Percentiles rank a stretch among this genome's conserved stretches.
These are phyloP conservation scores for Sanghuangporus sanghuang DNA, from an alignment of 1,284 basidiomycete genomes.

Conservation along the genomic window DNA sequence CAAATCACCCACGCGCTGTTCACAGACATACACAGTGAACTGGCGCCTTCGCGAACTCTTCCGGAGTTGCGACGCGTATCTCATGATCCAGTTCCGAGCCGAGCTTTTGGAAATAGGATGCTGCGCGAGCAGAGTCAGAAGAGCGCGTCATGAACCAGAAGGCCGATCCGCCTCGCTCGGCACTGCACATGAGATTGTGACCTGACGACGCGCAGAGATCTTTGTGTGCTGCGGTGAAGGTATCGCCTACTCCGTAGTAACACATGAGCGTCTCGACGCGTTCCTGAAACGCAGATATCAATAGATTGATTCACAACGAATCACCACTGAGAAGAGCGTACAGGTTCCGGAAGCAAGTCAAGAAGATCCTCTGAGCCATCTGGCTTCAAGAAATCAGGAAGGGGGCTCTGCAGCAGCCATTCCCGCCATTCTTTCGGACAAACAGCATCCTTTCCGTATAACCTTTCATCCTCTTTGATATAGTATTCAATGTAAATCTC, in stretches of 20 bases:
- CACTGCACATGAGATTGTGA: constrained; percentile 76
- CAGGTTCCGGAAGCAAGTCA: constrained; percentile 42
- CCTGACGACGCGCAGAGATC: constrained; percentile 76
- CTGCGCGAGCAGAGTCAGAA: constrained; percentile 43
- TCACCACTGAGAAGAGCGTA: constrained; percentile 26
- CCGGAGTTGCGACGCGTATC: constrained; percentile 50
- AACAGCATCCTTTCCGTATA: constrained; percentile 69
- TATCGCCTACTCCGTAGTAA: constrained; percentile 71
- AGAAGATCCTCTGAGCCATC: constrained; percentile 50
- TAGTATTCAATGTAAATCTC: neutral
- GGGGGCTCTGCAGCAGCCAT: constrained; percentile 45
- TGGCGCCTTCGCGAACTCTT: constrained; percentile 62
- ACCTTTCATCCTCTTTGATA: constrained; percentile 45
- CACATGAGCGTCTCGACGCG: constrained; percentile 73
- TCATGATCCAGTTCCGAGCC: constrained; percentile 68
- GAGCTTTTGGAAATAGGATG: constrained; percentile 54
- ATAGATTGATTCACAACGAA: constrained; percentile 2
- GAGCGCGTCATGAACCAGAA: constrained; percentile 80
- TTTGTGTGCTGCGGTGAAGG: constrained; percentile 74
- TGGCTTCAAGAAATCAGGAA: constrained; percentile 49
- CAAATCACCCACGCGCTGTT: constrained; percentile 69
- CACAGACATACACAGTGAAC: constrained; percentile 59
- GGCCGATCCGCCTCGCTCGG: constrained; percentile 61
- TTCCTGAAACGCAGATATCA: constrained; percentile 32
- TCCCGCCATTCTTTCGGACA: constrained; percentile 60